phyloP scores from a whole-genome alignment of 2,329 filamentous ascomycete genomes.

The Periconia sp. region DNA sequence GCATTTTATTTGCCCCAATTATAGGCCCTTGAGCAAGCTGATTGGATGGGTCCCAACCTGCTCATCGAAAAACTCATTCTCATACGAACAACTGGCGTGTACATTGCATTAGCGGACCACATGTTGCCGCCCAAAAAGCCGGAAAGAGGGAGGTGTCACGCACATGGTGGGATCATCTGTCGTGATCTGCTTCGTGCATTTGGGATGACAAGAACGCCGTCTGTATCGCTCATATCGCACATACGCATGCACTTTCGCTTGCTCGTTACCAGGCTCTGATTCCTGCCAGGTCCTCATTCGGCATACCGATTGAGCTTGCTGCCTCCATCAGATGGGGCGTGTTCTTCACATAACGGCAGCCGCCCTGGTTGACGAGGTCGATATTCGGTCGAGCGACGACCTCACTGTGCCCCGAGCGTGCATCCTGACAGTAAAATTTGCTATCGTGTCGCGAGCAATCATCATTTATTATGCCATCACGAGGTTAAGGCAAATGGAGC shows the following conservation, averaged over 20 bases:
- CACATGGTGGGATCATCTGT: constrained; percentile 19
- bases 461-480: constrained; percentile 10
- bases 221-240: constrained; percentile 15
- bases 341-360: constrained; percentile 10
- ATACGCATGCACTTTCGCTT: constrained; percentile 19
- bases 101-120: constrained; percentile 30
- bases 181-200: constrained; percentile 17
- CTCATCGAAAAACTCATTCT: constrained; percentile 8
- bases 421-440: constrained; percentile 13
- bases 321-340: constrained; percentile 1
- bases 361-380: constrained; percentile 17
- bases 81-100: constrained; percentile 16
- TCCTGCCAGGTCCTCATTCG: constrained; percentile 15
- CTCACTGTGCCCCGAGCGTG: constrained; percentile 19
- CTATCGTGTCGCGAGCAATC: constrained; percentile 8
- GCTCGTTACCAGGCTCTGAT: constrained; percentile 15
- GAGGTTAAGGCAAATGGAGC: constrained; percentile 9
- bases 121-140: constrained; percentile 19
- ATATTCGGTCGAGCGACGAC: constrained; percentile 16
- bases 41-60: constrained; percentile 15
- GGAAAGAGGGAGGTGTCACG: constrained; percentile 23
- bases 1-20: constrained; percentile 19
- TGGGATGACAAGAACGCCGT: constrained; percentile 7
- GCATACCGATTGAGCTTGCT: constrained; percentile 6
- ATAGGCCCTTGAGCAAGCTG: neutral